A percentile compares a stretch with the other conserved stretches of the same genome.
Conservation (phyloP, 257 asterid species). For the Solanum etuberosum region DNA sequence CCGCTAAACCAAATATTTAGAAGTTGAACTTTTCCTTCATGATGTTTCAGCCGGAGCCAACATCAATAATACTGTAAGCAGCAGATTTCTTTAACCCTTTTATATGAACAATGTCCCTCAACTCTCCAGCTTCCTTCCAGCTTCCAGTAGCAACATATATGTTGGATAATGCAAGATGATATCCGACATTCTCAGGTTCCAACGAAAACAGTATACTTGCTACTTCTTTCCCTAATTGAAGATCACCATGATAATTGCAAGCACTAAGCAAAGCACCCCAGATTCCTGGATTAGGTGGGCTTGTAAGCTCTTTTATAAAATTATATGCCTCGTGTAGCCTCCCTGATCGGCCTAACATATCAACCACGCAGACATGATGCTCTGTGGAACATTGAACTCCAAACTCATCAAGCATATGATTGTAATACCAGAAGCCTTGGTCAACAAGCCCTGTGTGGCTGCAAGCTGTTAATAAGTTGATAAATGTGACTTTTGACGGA, state of each 20-base stretch:
- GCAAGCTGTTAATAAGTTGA: slow-evolving; percentile 60
- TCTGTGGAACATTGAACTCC: slow-evolving; percentile 27
- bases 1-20: not conserved
- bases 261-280: slow-evolving; percentile 68
- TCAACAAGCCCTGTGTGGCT: slow-evolving; percentile 58
- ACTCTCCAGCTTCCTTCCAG: slow-evolving; percentile 63
- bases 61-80: slow-evolving; percentile 43
- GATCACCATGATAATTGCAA: slow-evolving; percentile 45
- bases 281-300: slow-evolving; percentile 22
- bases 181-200: slow-evolving; percentile 54
- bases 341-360: slow-evolving; percentile 56
- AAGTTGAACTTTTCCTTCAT: not conserved
- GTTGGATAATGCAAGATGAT: slow-evolving; percentile 40
- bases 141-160: slow-evolving; percentile 54
- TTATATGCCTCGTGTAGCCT: slow-evolving; percentile 34
- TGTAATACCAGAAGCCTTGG: slow-evolving; percentile 36
- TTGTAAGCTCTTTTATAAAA: slow-evolving; percentile 27
- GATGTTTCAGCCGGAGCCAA: slow-evolving; percentile 2
- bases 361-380: slow-evolving; percentile 50
- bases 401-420: slow-evolving; percentile 17
- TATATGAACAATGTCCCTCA: slow-evolving; percentile 36
- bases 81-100: slow-evolving; percentile 37
- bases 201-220: slow-evolving; percentile 29
- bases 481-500: slow-evolving; percentile 49
- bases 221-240: slow-evolving; percentile 48